These are phyloP conservation scores for Smallanthus sonchifolius DNA, from an alignment of 129 eudicot genomes.

Conservation along the genomic window DNA sequence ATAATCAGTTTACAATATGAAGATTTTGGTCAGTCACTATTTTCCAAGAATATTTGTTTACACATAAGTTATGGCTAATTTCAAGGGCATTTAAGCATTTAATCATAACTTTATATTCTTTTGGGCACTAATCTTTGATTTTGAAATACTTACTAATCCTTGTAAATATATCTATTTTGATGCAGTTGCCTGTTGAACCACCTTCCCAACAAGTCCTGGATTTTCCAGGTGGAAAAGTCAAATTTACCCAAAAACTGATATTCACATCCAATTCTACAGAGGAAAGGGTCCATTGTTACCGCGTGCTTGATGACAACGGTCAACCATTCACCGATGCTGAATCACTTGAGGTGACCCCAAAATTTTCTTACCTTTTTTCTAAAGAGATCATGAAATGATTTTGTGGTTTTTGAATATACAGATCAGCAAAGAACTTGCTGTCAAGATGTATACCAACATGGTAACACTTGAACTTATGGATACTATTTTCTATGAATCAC, in stretches of 20 bases:
- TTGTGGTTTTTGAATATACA: slow-evolving; percentile 20
- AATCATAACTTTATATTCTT: not conserved
- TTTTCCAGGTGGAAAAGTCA: slow-evolving; percentile 80
- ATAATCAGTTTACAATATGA: not conserved
- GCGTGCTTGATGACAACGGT: slow-evolving; percentile 69
- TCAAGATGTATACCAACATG: slow-evolving; percentile 77
- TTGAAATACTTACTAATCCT: not conserved
- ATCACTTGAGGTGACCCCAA: slow-evolving; percentile 40
- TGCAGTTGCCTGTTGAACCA: slow-evolving; percentile 14
- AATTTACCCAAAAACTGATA: slow-evolving; percentile 50
- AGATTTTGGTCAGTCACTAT: not conserved
- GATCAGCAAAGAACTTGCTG: slow-evolving; percentile 60
- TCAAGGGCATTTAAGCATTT: not conserved
- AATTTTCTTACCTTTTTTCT: not conserved
- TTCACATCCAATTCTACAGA: slow-evolving; percentile 43
- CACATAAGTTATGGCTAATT: not conserved
- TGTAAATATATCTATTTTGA: not conserved
- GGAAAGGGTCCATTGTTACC: slow-evolving; percentile 68
- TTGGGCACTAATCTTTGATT: not conserved
- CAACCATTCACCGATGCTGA: slow-evolving; percentile 21
- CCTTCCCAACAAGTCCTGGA: slow-evolving; percentile 43
- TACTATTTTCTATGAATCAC: slow-evolving; percentile 77
- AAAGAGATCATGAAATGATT: not conserved
- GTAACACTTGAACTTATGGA: slow-evolving; percentile 78
- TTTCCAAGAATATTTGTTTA: not conserved